Evolutionary conservation across 768 basidiomycete genomes (phyloP).

Genomic region (Lactarius deliciosus): DNA sequence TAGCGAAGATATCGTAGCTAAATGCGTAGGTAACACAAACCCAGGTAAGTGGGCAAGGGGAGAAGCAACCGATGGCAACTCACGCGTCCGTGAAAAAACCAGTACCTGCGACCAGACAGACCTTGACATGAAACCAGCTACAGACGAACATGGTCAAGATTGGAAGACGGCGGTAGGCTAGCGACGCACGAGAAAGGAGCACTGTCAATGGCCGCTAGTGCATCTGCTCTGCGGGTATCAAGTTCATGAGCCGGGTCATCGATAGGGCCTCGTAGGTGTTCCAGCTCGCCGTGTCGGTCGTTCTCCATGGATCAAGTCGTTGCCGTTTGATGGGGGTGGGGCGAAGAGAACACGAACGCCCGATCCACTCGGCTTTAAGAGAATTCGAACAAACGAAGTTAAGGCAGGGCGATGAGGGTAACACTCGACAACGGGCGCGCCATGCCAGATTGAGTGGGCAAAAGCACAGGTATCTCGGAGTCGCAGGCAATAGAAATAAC

Average conservation of each 20-base stretch:
- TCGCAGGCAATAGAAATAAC: not conserved
- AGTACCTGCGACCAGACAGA: constrained; percentile 56
- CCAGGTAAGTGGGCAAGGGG: too few species aligned
- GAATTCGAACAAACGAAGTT: not conserved
- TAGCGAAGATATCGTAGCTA: constrained; percentile 85
- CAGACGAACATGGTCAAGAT: not conserved
- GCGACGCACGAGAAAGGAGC: constrained; percentile 72
- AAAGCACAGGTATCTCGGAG: too few species aligned
- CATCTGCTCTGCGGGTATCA: constrained; percentile 72
- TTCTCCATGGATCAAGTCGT: not conserved
- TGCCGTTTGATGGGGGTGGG: not conserved
- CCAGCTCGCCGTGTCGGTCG: not conserved
- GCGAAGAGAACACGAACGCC: not conserved
- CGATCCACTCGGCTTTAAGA: not conserved
- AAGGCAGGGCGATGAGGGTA: not conserved
- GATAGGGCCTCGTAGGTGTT: not conserved
- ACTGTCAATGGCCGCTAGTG: constrained; percentile 83
- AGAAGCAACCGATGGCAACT: constrained; percentile 27
- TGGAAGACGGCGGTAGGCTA: not conserved
- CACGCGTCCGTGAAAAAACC: constrained; percentile 91
- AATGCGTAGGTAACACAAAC: too few species aligned
- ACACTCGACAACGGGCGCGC: not conserved
- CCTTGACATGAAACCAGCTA: constrained; percentile 52
- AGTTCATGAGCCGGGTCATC: constrained; percentile 35
- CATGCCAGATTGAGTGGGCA: not conserved